Percentiles rank a stretch among this genome's conserved stretches.
Evolutionary conservation across 306 rosid species (phyloP).

Genomic region (Ammopiptanthus mongolicus): DNA sequence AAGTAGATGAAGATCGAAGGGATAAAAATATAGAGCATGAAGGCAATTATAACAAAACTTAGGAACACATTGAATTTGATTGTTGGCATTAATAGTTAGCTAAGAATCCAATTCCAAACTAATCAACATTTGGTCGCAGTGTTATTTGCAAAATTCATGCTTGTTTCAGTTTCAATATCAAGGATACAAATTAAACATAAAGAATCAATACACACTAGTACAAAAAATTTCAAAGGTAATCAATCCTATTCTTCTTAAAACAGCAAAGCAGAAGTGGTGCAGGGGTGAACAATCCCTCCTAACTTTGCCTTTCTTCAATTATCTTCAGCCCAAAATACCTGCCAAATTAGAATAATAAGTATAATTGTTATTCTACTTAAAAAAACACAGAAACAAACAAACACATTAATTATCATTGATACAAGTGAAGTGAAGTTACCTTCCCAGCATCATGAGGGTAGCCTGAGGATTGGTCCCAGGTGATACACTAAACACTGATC

Average conservation of each 20-base stretch:
- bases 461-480: slow-evolving; percentile 99
- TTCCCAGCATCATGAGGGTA: slow-evolving; percentile 82
- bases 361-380: neutral
- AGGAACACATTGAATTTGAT: neutral
- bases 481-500: slow-evolving; percentile 67
- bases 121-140: neutral
- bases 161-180: neutral
- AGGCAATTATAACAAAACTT: neutral
- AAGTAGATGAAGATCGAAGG: neutral
- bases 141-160: neutral
- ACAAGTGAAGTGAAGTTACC: slow-evolving; percentile 19
- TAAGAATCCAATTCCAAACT: neutral
- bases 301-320: slow-evolving; percentile 28
- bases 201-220: neutral
- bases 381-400: no score
- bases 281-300: slow-evolving; percentile 1
- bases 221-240: neutral
- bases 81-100: neutral
- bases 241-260: neutral
- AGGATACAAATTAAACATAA: neutral
- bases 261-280: neutral
- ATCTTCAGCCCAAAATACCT: slow-evolving; percentile 59
- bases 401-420: no score
- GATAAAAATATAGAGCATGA: neutral
- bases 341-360: slow-evolving; percentile 18